Evolutionary conservation across 345 rosid species (phyloP), one percentile per base, ranked within the genome.

Genomic region (Chamaenerion angustifolium): DNA sequence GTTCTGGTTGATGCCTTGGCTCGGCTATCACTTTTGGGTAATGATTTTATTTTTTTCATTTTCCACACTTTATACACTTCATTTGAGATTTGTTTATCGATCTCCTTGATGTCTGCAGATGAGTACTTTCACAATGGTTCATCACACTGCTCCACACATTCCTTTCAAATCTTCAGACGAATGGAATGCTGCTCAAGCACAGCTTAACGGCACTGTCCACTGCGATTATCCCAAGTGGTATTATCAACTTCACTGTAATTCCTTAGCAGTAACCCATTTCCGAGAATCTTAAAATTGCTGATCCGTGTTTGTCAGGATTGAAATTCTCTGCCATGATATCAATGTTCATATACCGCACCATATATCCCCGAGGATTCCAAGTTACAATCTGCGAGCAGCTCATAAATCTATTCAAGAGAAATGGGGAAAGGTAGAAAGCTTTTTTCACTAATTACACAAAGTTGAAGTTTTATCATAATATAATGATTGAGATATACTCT

Each of bases 121-220:
- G 95, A 90, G 98, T 64, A 90, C 95, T 44, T 90, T 83, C 74
- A 90, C 98, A 25, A 86, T 83, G 95, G 94, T 90, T 56, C 95
- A 86, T 75, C 98, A 83, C 67, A 83, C 98, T 0, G 95, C 98
- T 54, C 94, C 98, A 17, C 93, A 81, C 44, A 86, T 90, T 59
- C 89, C 98, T 49, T 86, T 86, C 75, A 90, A 83, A 68, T 56
- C 75, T 52, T 64, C 76, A 0, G 65, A 69, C 15, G 87, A 90
- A 55, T 90, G 98, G 98, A 81, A 86, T 59, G 85, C 87, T 6
- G 87, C 89, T 63, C 82, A 75, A 61, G 94, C 98, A 13, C 95
- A 90, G 61, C 87, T 90, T 19, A 86, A 76, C 11, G 93, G 98
- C 69, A 90, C 94, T 3, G 83, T 86, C 51, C 98, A 90, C 61